phyloP scores from a whole-genome alignment of 2,329 filamentous ascomycete species.

The Cytospora leucostoma region DNA sequence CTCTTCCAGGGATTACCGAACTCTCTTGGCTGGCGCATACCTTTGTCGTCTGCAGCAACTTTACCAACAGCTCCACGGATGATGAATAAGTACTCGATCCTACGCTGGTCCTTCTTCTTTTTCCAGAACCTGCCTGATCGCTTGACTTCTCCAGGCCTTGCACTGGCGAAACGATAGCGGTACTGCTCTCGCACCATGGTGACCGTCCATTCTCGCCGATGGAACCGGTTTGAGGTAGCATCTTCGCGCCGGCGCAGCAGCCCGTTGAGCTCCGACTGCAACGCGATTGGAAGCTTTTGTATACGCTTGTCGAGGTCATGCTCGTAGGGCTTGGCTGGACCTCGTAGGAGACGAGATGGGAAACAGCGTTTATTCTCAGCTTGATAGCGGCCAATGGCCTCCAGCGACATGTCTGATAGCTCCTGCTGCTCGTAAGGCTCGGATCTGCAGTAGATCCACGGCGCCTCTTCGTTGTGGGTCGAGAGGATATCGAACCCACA shows the following conservation, averaged over 20 bases:
- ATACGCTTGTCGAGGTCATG: constrained; percentile 33
- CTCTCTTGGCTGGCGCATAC: constrained; percentile 21
- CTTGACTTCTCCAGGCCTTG: constrained; percentile 30
- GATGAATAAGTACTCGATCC: constrained; percentile 30
- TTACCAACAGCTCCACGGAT: constrained; percentile 32
- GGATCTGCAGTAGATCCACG: constrained; percentile 10
- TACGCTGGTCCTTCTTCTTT: constrained; percentile 28
- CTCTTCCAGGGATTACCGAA: constrained; percentile 32
- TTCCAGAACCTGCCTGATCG: constrained; percentile 33
- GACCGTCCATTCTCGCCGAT: constrained; percentile 34
- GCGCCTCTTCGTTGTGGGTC: not conserved
- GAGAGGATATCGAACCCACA: constrained; percentile 27
- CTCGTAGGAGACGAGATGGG: constrained; percentile 29
- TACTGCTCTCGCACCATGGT: constrained; percentile 32
- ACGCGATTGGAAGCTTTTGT: constrained; percentile 25
- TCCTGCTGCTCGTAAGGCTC: constrained; percentile 30
- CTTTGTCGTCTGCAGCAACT: constrained; percentile 18
- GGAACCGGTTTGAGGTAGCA: constrained; percentile 31
- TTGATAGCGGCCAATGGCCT: constrained; percentile 30
- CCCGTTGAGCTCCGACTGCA: constrained; percentile 29
- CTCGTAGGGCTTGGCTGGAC: constrained; percentile 33
- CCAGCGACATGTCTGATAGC: constrained; percentile 31
- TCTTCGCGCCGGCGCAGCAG: constrained; percentile 31
- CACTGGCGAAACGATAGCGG: constrained; percentile 30
- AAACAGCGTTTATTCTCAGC: constrained; percentile 30